Evolutionary conservation across 768 basidiomycete species (phyloP), one percentile per base, ranked within the genome.

Genomic region (Daedaleopsis nitida): DNA sequence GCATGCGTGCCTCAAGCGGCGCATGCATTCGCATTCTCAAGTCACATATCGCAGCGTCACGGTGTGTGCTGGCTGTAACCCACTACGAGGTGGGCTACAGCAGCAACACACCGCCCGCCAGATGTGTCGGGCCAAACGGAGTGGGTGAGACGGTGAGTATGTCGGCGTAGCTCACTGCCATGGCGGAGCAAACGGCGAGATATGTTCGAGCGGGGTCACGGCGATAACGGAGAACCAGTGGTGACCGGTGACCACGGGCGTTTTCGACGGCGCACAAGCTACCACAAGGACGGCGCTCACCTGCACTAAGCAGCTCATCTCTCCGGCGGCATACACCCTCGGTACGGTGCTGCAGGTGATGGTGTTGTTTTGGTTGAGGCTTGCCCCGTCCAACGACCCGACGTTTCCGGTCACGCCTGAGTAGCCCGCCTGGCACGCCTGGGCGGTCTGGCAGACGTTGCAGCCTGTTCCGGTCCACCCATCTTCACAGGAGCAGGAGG

Each of bases 231-330:
- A 9, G 17, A 35, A n/a, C n/a, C n/a, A n/a, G n/a, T n/a, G n/a
- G n/a, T n/a, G n/a, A 39, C 27, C 17, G 17, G 14, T 19, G 39
- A 9, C 42, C 24, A 10, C 19, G 32, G 38, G 27, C 45, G 8
- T 48, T 17, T 5, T 19, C n/a, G 6, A 48, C 12, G 12, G 19
- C 17, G 21, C 45, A 45, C 12, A 17, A n/a, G 43, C 2, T 24
- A 52, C 16, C 10, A 52, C 16, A n/a, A n/a, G n/a, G 23, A 37
- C 38, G 11, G 16, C n/a, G 2, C 88, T 57, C 74, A 94, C 94
- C 58, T 84, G 79, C 13, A 96, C 94, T 57, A 80, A 76, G 75
- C 96, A 98, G 64, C 91, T 91, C 80, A 96, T 86, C 71, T 94
- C 86, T 4, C 92, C 83, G 2, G 89, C 81, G 1, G 94, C 87